Base-by-base conservation (phyloP, 2,329 filamentous ascomycete species). In the Diaporthe sp. region DNA sequence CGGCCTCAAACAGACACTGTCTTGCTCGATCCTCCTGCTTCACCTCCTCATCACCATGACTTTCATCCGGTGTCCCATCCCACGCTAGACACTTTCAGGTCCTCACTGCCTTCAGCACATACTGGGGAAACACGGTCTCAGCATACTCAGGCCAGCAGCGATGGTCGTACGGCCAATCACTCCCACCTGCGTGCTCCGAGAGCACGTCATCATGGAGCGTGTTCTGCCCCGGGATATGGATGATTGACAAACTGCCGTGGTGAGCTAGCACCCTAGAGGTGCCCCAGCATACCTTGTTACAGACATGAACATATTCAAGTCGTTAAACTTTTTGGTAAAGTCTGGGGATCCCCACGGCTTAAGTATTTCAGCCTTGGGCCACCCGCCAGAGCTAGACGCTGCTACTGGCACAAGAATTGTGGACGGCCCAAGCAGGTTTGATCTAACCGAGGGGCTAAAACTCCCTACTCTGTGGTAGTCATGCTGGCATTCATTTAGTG, bases 201-300 rank as follows among this genome's bases (percentile, higher is more conserved):
- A 39, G 31, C 57, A 60, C n/a, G 22, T 60, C 31, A 60, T 60
- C 57, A 37, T 60, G 25, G 57, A 60, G 8, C 57, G 57, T 15
- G 31, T 60, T 60, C 15, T 39, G 9, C 57, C 57, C n/a, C 57
- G 37, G 57, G 31, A 39, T 39, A 39, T 60, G 34, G n/a, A 39
- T 39, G 34, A 8, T 60, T 39, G 57, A 15, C 47, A 39, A 58
- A 17, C 9, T 15, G 2, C 47, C 22, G 20, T 49, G 47, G n/a
- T 20, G 47, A 49, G 20, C 22, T n/a, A 6, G 42, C 15, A 22
- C 13, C 47, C 22, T 22, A 49, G 17, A 22, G 17, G 47, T 22
- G 47, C 47, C 17, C 20, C 47, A 51, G 42, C 42, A n/a, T 4
- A 51, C 47, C 47, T 51, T 51, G 47, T 51, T 51, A 51, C 22